phyloP scores from a whole-genome alignment of 345 rosid species.

The Salix purpurea region DNA sequence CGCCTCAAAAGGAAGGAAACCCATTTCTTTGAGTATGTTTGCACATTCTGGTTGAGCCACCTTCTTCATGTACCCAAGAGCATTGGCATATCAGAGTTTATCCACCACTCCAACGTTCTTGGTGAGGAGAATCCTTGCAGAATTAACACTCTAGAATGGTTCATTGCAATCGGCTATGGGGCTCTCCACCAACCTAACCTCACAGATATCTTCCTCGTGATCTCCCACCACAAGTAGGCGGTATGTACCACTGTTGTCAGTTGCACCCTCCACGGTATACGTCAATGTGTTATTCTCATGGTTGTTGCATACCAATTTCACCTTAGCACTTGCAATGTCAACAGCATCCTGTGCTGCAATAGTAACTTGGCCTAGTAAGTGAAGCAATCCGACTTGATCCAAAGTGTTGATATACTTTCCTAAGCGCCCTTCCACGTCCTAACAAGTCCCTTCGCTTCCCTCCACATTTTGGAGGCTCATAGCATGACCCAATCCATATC shows the following conservation, averaged over 20 bases:
- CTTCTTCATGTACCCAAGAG: slow-evolving; percentile 16
- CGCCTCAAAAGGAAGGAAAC: slow-evolving; percentile 15
- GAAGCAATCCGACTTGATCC: too few relatives aligned
- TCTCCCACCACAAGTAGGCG: slow-evolving; percentile 8
- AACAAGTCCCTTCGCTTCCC: too few relatives aligned
- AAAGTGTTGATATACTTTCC: too few relatives aligned
- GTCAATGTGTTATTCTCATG: slow-evolving; percentile 1
- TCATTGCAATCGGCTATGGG: slow-evolving; percentile 10
- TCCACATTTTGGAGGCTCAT: too few relatives aligned
- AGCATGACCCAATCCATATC: too few relatives aligned
- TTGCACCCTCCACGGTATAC: neutral
- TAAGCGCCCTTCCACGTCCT: rapidly evolving
- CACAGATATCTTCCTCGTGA: slow-evolving; percentile 24
- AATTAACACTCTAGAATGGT: neutral
- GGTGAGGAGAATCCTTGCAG: slow-evolving; percentile 15
- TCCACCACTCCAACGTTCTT: slow-evolving; percentile 17
- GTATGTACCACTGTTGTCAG: slow-evolving; percentile 6
- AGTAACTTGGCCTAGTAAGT: too few relatives aligned
- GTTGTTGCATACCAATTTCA: slow-evolving; percentile 13
- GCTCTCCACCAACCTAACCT: slow-evolving; percentile 14
- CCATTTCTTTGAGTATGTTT: slow-evolving; percentile 8
- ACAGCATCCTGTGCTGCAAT: too few relatives aligned
- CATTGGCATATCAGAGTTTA: slow-evolving; percentile 10
- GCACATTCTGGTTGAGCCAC: slow-evolving; percentile 6
- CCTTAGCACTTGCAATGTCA: neutral